These are phyloP conservation scores for Sphaerostilbella broomeana DNA, from an alignment of 2,329 filamentous ascomycete species.

Conservation along the genomic window DNA sequence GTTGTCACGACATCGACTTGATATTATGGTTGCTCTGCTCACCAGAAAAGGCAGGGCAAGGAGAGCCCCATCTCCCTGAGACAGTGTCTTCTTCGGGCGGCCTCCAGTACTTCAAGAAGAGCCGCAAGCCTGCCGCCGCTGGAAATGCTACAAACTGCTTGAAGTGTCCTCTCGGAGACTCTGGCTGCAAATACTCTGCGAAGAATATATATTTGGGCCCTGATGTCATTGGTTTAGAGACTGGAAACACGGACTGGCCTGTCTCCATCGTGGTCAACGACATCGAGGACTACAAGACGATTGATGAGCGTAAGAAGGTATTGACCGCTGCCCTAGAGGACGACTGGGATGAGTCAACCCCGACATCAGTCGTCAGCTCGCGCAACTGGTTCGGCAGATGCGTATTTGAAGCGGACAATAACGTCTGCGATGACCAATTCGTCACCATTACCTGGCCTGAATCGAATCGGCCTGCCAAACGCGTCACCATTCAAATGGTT, in stretches of 20 bases:
- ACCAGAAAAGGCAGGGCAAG: slow-evolving; percentile 42
- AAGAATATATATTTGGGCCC: slow-evolving; percentile 72
- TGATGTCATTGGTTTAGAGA: slow-evolving; percentile 51
- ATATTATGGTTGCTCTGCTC: slow-evolving; percentile 85
- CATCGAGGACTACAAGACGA: slow-evolving; percentile 67
- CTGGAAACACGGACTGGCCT: slow-evolving; percentile 70
- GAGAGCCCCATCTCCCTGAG: slow-evolving; percentile 63
- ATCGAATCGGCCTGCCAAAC: slow-evolving; percentile 61
- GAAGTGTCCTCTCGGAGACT: slow-evolving; percentile 59
- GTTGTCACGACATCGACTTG: slow-evolving; percentile 92
- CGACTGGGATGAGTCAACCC: slow-evolving; percentile 46
- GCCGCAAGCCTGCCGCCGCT: slow-evolving; percentile 68
- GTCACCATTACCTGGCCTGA: slow-evolving; percentile 88
- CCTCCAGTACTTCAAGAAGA: slow-evolving; percentile 69
- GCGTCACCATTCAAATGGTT: slow-evolving; percentile 88
- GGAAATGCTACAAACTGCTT: slow-evolving; percentile 81
- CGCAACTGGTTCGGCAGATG: slow-evolving; percentile 86
- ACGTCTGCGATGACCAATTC: slow-evolving; percentile 87
- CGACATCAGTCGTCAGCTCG: slow-evolving; percentile 39
- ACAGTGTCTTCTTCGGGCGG: slow-evolving; percentile 70
- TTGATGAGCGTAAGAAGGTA: slow-evolving; percentile 33
- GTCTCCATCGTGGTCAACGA: slow-evolving; percentile 86
- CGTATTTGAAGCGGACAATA: slow-evolving; percentile 87
- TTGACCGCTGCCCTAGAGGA: slow-evolving; percentile 40
- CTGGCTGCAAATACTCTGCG: slow-evolving; percentile 76